Evolutionary conservation across 208 protist genomes (phyloP).

Genomic region (Acanthamoeba royreba): DNA sequence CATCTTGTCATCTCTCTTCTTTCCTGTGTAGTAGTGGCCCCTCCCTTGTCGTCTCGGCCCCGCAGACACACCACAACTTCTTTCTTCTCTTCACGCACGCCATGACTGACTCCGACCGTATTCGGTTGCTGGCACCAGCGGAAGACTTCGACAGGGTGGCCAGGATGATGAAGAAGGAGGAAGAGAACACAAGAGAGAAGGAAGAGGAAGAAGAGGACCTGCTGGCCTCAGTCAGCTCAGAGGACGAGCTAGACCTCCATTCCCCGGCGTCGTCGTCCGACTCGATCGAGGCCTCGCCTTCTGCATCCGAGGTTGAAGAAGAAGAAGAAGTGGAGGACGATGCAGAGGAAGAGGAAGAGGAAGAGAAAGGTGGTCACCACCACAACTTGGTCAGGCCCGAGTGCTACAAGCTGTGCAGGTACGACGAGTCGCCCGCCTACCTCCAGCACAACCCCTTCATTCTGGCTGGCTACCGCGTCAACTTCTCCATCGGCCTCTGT

Average conservation of each 20-base stretch:
- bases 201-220: background rate
- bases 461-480: background rate
- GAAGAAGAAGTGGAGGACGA: background rate
- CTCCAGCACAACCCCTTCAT: background rate
- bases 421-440: background rate
- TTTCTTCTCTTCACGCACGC: too few species aligned
- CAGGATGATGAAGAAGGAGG: background rate
- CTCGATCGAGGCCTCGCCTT: background rate
- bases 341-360: background rate
- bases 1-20: too few species aligned
- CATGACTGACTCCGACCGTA: too few species aligned
- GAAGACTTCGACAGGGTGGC: too few species aligned
- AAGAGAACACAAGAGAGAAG: background rate
- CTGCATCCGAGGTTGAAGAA: background rate
- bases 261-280: too few species aligned
- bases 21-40: too few species aligned
- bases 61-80: too few species aligned
- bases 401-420: background rate
- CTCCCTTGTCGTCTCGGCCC: too few species aligned
- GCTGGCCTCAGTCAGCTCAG: too few species aligned
- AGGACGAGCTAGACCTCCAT: too few species aligned
- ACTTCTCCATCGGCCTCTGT: background rate
- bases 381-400: background rate
- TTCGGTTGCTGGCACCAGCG: too few species aligned
- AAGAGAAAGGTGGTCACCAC: background rate